Base-by-base conservation (phyloP, 1,284 basidiomycete species). In the Phellinidium pouzarii region DNA sequence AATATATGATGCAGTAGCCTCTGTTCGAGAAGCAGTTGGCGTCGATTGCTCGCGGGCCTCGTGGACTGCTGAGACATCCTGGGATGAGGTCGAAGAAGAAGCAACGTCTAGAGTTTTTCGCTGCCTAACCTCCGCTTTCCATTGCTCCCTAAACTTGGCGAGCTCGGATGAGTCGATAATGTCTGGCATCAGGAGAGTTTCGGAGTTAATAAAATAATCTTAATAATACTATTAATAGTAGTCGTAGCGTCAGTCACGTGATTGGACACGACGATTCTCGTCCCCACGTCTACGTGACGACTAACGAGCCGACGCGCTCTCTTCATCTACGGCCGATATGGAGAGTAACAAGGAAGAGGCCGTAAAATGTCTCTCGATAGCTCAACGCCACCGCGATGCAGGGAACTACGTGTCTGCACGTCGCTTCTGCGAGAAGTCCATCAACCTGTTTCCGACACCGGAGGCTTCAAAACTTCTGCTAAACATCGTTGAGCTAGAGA, bases 261-360 rank as follows among this genome's bases (percentile, higher is more conserved):
- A n/a, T n/a, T n/a, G n/a, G n/a, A n/a, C n/a, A n/a, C n/a, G n/a
- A n/a, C n/a, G n/a, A 14, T 34, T 34, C 31, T 34, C 31, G 31
- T 14, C 31, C 3, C 14, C 31, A 14, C 31, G 31, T 43, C 52
- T 23, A 48, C 52, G 34, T 55, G 44, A 43, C 26, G 55, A 22
- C 40, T 55, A 48, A 47, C 47, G 31, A 8, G 48, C 37, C 29
- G 25, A 44, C 50, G 42, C 34, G 2, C 48, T 37, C 48, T 19
- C 29, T 14, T 31, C 48, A 19, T 58, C 40, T 46, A 48, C 52
- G 44, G 14, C 26, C 26, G 46, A 36, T 40, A 92, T 92, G 90
- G 90, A 92, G 66, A 87, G 86, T 68, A 93, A 94, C 75, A 90
- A 82, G 62, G 91, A 94, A 64, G 92, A 94, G 68, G 91, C 91